Conservation (phyloP, 257 asterid species). For the Cruciata laevipes region DNA sequence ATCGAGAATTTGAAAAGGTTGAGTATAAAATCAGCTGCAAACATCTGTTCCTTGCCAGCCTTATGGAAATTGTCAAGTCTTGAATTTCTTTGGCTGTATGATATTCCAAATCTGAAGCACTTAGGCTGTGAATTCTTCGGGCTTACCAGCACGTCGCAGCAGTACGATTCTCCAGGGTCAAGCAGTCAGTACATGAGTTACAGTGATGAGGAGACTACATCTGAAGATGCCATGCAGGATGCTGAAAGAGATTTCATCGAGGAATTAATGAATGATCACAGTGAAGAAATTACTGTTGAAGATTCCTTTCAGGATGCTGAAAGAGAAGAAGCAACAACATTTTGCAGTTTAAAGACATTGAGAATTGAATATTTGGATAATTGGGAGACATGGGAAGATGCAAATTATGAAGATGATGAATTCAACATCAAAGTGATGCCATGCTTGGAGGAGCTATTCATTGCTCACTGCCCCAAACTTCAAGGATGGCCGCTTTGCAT, state of each 20-base stretch:
- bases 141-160: too few species aligned
- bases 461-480: too few species aligned
- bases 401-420: too few species aligned
- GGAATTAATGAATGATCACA: neutral
- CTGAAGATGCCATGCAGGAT: too few species aligned
- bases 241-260: too few species aligned
- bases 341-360: neutral
- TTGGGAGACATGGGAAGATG: neutral
- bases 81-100: neutral
- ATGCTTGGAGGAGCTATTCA: too few species aligned
- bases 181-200: too few species aligned
- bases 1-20: neutral
- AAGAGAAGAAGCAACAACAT: neutral
- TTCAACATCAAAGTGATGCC: too few species aligned
- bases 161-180: too few species aligned
- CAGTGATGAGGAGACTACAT: too few species aligned
- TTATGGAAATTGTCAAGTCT: neutral
- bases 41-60: neutral
- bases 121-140: too few species aligned
- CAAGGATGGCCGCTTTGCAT: too few species aligned
- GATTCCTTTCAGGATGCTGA: neutral
- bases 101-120: neutral
- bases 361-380: neutral
- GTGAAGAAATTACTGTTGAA: neutral
- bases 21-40: neutral